Evolutionary conservation across 371 early-diverging fungal species (phyloP).

Genomic region (Mucor racemosus): DNA sequence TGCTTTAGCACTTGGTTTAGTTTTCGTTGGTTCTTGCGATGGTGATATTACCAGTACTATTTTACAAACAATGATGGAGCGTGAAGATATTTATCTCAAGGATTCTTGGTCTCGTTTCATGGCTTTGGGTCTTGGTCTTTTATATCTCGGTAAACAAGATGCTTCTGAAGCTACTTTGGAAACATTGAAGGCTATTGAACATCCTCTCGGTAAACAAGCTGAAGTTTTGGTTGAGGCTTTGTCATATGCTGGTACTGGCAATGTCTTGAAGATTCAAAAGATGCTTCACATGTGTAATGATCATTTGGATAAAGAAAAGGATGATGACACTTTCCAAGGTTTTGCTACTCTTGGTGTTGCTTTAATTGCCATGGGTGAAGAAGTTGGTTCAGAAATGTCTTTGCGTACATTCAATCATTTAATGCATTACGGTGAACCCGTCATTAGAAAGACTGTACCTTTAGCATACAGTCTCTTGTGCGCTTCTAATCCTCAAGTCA

Average conservation of each 20-base stretch:
- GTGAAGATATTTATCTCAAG: conserved; percentile 82
- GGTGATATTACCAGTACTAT: conserved; percentile 93
- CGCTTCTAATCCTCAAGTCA: conserved; percentile 93
- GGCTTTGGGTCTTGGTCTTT: conserved; percentile 89
- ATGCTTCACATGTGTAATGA: conserved; percentile 96
- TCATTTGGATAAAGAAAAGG: conserved; percentile 87
- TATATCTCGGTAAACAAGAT: conserved; percentile 91
- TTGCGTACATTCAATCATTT: conserved; percentile 94
- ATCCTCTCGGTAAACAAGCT: conserved; percentile 89
- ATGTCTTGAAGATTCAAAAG: conserved; percentile 94
- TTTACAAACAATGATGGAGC: conserved; percentile 94
- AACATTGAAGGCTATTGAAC: conserved; percentile 92
- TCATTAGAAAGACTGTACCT: conserved; percentile 92
- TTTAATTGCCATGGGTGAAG: conserved; percentile 96
- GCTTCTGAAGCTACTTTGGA: conserved; percentile 90
- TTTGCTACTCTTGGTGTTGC: conserved; percentile 97
- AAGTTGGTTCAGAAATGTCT: conserved; percentile 95
- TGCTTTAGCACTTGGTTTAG: conserved; percentile 88
- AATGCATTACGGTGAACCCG: conserved; percentile 98
- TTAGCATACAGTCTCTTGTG: conserved; percentile 95
- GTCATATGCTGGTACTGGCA: conserved; percentile 95
- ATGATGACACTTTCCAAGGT: conserved; percentile 85
- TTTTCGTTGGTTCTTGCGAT: conserved; percentile 91
- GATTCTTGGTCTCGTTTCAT: conserved; percentile 87
- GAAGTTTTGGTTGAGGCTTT: conserved; percentile 87